Base-by-base conservation (phyloP, 2,329 filamentous ascomycete species). In the Chaetomium globosum region DNA sequence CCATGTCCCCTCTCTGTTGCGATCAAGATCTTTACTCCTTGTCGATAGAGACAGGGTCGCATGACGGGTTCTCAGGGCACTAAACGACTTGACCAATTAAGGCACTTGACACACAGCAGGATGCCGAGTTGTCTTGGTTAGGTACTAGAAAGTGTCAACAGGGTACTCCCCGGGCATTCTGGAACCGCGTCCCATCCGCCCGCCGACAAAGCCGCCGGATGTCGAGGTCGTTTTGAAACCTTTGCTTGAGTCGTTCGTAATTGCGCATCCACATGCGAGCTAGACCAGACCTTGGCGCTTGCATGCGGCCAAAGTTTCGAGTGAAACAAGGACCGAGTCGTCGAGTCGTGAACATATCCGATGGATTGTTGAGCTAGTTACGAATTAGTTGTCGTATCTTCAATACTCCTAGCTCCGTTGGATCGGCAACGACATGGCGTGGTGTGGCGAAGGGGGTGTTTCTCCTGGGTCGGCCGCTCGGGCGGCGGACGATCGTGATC, bases 401-500 rank as follows among this genome's bases (percentile, higher is more conserved):
- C 43, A 19, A 9, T 33, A 16, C 51, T 21, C 57, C 36, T n/a
- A 16, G 23, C 19, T 26, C 33, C 13, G 36, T n/a, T 23, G 56
- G 39, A 61, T 61, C 58, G 19, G 33, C 51, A 36, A 58, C 31
- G 43, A 33, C 39, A 53, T 33, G 56, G 16, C 53, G 61, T 21
- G 30, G 53, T 13, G 39, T 63, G 60, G 60, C 61, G 55, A 59
- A 46, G n/a, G 57, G 53, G 26, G 16, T 28, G 6, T 43, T 46
- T 52, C 23, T 54, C 3, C 36, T 21, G 23, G 49, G 31, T 31
- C 6, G 31, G 6, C 8, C 10, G 16, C 19, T 33, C 63, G 59
- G 63, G 53, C 54, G 48, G 46, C 63, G 59, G 63, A 61, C 63
- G 48, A 46, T 58, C 26, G 54, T 31, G 59, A 65, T 62, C 63